phyloP scores from a whole-genome alignment of 495 filamentous ascomycete species.

The Penicillium bovifimosum region DNA sequence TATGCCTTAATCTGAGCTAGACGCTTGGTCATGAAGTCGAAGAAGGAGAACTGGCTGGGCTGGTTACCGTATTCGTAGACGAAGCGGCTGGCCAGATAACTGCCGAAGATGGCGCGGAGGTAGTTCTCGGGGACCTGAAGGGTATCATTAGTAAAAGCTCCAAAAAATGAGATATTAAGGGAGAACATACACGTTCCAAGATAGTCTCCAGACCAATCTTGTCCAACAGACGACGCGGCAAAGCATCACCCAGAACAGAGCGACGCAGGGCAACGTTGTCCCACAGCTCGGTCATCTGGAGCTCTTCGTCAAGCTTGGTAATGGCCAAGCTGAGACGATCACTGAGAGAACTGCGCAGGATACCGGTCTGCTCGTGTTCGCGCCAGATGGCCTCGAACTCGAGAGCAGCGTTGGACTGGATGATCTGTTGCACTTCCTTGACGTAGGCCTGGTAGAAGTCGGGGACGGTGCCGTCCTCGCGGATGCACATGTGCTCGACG shows the following conservation, averaged over 20 bases:
- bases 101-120: slow-evolving; percentile 90
- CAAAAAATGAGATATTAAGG: neutral
- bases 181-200: slow-evolving; percentile 59
- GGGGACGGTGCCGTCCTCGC: slow-evolving; percentile 68
- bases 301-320: slow-evolving; percentile 88
- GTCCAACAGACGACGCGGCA: slow-evolving; percentile 76
- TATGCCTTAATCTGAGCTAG: slow-evolving; percentile 33
- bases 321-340: slow-evolving; percentile 88
- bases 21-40: slow-evolving; percentile 72
- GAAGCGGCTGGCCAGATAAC: slow-evolving; percentile 88
- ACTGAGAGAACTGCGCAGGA: slow-evolving; percentile 74
- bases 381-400: slow-evolving; percentile 99
- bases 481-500: slow-evolving; percentile 87
- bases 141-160: slow-evolving; percentile 22
- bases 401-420: slow-evolving; percentile 80
- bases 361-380: slow-evolving; percentile 77
- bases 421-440: slow-evolving; percentile 80
- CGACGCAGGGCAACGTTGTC: slow-evolving; percentile 69
- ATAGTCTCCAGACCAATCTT: slow-evolving; percentile 89
- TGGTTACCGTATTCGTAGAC: slow-evolving; percentile 90
- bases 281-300: slow-evolving; percentile 91
- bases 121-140: slow-evolving; percentile 81
- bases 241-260: slow-evolving; percentile 75
- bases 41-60: slow-evolving; percentile 96
- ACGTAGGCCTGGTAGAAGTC: slow-evolving; percentile 92